These are phyloP conservation scores for Fusarium continuum DNA, from an alignment of 2,329 filamentous ascomycete genomes.

Conservation along the genomic window DNA sequence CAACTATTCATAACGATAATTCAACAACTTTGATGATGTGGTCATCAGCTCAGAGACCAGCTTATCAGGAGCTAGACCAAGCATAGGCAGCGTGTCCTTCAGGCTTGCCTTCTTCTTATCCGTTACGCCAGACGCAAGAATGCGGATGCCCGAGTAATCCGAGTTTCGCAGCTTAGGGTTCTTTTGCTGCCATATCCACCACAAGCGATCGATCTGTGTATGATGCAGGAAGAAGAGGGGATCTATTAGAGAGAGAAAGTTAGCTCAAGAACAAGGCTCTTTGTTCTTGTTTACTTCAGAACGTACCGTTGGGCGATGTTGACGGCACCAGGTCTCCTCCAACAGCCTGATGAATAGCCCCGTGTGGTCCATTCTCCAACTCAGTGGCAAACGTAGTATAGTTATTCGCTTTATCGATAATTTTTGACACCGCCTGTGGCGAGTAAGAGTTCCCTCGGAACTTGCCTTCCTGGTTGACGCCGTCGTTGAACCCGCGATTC, in stretches of 20 bases:
- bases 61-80: no score
- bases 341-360: background rate
- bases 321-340: background rate
- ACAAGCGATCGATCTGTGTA: background rate
- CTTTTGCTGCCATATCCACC: background rate
- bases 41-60: no score
- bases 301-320: background rate
- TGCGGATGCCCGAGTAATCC: background rate
- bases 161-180: background rate
- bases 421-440: background rate
- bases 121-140: no score
- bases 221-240: background rate
- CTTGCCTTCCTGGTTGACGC: background rate
- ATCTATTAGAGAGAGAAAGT: background rate
- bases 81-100: no score
- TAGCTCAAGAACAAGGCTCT: background rate
- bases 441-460: background rate
- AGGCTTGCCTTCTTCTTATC: no score
- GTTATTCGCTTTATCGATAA: background rate
- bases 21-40: no score
- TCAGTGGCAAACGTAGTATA: background rate
- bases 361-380: background rate
- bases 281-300: no score
- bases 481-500: no score
- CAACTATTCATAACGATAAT: no score